Evolutionary conservation across 805 yeast species (phyloP), one percentile per base, ranked within the genome.

Genomic region (Yarrowia sp.): DNA sequence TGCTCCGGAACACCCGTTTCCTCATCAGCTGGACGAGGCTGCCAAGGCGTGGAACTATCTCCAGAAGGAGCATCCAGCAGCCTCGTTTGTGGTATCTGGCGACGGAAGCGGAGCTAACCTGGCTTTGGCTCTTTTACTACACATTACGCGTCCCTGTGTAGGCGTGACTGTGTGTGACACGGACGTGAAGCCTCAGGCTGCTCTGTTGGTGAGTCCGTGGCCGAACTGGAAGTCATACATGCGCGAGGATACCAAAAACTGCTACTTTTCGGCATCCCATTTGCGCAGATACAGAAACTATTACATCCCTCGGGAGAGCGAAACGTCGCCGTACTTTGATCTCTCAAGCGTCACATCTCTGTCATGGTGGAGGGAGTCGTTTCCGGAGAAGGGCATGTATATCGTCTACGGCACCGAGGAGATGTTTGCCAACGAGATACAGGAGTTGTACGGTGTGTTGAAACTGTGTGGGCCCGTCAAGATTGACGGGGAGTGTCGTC

Each of bases 51-150:
- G 80, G 77, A 65, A 66, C 16, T 68, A 71, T 49, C 63, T 76
- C 6, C 63, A 65, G 0, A 29, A 61, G 6, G 62, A 36, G 3
- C 61, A 67, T 46, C 74, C 74, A 0, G 53, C 62, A 0, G 69
- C 80, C 0, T 71, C 71, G 22, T 51, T 51, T 35, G 69, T 78
- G 3, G 46, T 79, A 4, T 67, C 73, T 53, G 85, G 84, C 0
- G 84, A 81, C 59, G 80, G 84, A 0, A 68, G 75, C 4, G 85
- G 85, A 0, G 84, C 80, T 0, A 78, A 77, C n/a, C 64, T 79
- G 36, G 70, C 72, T 3, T 64, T 80, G 49, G 67, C 77, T 12
- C 66, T 77, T 58, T 61, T 80, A 55, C 70, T 77, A 18, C 77
- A 76, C 65, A 67, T 74, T 29, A 69, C 72, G n/a, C 41, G 66